Conservation (phyloP, 257 asterid genomes). For the Scutellaria baicalensis region DNA sequence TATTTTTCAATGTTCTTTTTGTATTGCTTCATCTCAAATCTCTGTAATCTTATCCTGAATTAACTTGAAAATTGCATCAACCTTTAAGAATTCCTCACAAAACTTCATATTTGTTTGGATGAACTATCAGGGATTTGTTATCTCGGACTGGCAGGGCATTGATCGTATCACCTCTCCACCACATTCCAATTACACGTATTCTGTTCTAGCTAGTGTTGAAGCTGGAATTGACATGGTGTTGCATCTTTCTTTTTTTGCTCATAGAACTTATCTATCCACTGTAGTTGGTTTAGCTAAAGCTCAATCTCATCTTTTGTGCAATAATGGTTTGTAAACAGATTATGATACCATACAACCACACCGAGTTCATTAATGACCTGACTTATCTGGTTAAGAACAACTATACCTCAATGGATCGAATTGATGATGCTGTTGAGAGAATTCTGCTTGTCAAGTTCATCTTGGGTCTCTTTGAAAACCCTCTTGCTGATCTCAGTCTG, state of each 20-base stretch:
- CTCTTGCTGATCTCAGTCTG: conserved; percentile 76
- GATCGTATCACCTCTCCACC: conserved; percentile 77
- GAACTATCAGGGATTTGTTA: conserved; percentile 70
- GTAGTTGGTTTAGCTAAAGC: not conserved
- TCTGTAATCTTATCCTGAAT: conserved; percentile 7
- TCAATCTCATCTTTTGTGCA: conserved; percentile 10
- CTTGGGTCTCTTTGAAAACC: conserved; percentile 85
- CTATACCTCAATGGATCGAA: conserved; percentile 55
- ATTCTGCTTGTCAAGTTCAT: conserved; percentile 71
- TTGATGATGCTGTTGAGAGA: conserved; percentile 81
- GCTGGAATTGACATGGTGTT: conserved; percentile 87
- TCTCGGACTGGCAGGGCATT: conserved; percentile 86
- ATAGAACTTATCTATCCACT: not conserved
- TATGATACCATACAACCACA: conserved; percentile 67
- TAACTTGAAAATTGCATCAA: not conserved
- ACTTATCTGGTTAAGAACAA: conserved; percentile 59
- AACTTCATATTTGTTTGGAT: not conserved
- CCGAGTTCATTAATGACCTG: conserved; percentile 73
- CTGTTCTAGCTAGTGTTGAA: conserved; percentile 62
- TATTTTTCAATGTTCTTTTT: not conserved
- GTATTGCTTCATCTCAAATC: not conserved
- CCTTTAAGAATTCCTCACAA: not conserved
- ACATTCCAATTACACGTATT: conserved; percentile 69
- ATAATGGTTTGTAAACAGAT: conserved; percentile 36
- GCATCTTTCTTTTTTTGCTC: conserved; percentile 4